phyloP scores from a whole-genome alignment of 139 green algal genomes.

The Volvox reticuliferus region DNA sequence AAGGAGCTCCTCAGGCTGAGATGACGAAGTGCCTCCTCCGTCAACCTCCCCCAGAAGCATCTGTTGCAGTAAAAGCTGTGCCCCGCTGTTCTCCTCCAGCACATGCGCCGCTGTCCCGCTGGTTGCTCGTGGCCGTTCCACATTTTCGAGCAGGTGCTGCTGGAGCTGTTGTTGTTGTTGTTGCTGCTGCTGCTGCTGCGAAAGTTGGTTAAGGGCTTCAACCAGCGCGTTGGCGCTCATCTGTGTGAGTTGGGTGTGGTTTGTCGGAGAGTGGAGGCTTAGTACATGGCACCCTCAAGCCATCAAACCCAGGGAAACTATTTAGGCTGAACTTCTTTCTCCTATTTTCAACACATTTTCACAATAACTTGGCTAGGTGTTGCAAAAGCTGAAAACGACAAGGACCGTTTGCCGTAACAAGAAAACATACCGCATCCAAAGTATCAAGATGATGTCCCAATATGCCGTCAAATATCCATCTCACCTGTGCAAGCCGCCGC shows the following conservation, averaged over 20 bases:
- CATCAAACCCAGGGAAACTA: neutral
- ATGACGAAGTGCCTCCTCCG: neutral
- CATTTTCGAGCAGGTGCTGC: constrained; percentile 7
- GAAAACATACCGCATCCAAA: too few relatives aligned
- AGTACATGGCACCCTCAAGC: neutral
- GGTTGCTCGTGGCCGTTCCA: neutral
- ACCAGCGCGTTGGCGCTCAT: constrained; percentile 42
- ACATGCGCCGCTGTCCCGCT: neutral
- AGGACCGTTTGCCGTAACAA: too few relatives aligned
- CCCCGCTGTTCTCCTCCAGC: constrained; percentile 8
- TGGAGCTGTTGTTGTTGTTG: constrained; percentile 32
- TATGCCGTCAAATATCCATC: neutral
- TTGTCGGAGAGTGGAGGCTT: neutral
- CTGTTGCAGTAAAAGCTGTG: constrained; percentile 30
- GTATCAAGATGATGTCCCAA: too few relatives aligned
- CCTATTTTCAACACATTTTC: neutral
- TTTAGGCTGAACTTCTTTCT: neutral
- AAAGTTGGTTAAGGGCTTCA: constrained; percentile 10
- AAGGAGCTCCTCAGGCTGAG: neutral
- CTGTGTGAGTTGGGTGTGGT: neutral
- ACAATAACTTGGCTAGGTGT: neutral
- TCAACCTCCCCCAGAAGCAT: constrained; percentile 26
- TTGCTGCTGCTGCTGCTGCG: constrained; percentile 21
- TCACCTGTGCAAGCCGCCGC: neutral
- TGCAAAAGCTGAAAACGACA: too few relatives aligned